Conservation (phyloP, 345 rosid species). For the Ailanthus altissimus region DNA sequence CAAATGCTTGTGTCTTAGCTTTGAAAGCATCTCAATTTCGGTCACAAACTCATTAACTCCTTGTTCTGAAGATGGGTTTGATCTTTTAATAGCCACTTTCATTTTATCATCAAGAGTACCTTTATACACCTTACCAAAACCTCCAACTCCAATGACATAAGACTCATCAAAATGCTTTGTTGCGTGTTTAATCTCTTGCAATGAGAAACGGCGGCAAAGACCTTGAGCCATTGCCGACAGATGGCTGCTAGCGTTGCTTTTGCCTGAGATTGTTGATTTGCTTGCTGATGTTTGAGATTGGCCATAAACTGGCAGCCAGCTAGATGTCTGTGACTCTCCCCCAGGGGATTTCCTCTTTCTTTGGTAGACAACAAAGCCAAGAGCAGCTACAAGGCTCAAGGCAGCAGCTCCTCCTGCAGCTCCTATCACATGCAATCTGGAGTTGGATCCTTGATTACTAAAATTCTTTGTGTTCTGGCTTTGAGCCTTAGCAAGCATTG, state of each 20-base stretch:
- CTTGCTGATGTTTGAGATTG: conserved; percentile 50
- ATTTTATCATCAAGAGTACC: conserved; percentile 56
- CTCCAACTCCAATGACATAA: conserved; percentile 79
- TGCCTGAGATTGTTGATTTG: conserved; percentile 55
- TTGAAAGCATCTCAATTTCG: conserved; percentile 81
- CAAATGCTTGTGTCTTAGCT: conserved; percentile 83
- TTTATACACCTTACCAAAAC: conserved; percentile 87
- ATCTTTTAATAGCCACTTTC: conserved; percentile 72
- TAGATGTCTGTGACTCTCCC: conserved; percentile 50
- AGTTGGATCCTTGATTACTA: conserved; percentile 17
- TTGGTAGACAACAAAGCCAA: conserved; percentile 41
- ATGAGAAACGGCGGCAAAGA: conserved; percentile 64
- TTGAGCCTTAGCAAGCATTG: conserved; percentile 44
- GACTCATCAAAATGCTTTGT: conserved; percentile 69
- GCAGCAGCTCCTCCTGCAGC: conserved; percentile 64
- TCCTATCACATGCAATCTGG: conserved; percentile 30
- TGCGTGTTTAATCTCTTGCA: conserved; percentile 58
- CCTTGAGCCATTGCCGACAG: conserved; percentile 61
- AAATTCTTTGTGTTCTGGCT: conserved; percentile 23
- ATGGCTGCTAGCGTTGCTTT: conserved; percentile 47
- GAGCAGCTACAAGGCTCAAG: conserved; percentile 50
- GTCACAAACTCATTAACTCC: conserved; percentile 82
- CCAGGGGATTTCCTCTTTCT: conserved; percentile 36
- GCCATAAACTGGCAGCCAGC: conserved; percentile 69
- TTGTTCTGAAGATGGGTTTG: conserved; percentile 79